These are phyloP conservation scores for Brettanomyces nanus DNA, from an alignment of 805 yeast species.

Conservation along the genomic window DNA sequence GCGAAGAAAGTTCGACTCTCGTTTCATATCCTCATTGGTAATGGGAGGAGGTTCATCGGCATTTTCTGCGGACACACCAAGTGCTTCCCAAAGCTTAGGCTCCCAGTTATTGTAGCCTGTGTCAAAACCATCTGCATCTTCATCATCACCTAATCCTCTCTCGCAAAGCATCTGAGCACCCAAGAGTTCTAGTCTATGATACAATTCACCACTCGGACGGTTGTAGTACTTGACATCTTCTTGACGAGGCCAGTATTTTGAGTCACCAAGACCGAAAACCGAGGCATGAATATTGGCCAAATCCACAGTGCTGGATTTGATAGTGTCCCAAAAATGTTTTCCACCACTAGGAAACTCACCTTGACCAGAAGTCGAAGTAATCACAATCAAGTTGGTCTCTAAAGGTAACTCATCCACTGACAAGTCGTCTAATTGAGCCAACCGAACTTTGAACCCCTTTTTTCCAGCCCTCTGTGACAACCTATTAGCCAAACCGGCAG, in stretches of 20 bases:
- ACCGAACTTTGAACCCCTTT: conserved; percentile 65
- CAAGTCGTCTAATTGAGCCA: conserved; percentile 62
- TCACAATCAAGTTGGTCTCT: conserved; percentile 61
- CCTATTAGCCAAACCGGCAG: conserved; percentile 72
- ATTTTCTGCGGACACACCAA: conserved; percentile 81
- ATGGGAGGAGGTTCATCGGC: conserved; percentile 87
- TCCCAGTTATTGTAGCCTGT: conserved; percentile 93
- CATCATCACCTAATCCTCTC: conserved; percentile 91
- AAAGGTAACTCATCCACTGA: conserved; percentile 65
- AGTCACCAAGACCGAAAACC: conserved; percentile 74
- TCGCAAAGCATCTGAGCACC: conserved; percentile 71
- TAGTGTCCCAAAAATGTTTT: conserved; percentile 64
- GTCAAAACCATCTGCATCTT: conserved; percentile 90
- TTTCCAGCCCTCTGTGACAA: conserved; percentile 71
- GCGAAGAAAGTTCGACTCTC: conserved; percentile 77
- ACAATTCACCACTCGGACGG: conserved; percentile 77
- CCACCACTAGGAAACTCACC: conserved; percentile 86
- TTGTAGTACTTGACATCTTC: conserved; percentile 92
- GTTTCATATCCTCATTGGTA: conserved; percentile 94
- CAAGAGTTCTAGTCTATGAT: conserved; percentile 52
- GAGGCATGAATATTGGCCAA: conserved; percentile 48
- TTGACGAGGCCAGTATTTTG: conserved; percentile 93
- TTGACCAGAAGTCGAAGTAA: conserved; percentile 76
- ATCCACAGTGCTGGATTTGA: conserved; percentile 62
- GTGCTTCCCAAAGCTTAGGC: conserved; percentile 72